A percentile compares a stretch with the other conserved stretches of the same genome.
Evolutionary conservation across 768 basidiomycete species (phyloP).

Genomic region (Russula virescens): DNA sequence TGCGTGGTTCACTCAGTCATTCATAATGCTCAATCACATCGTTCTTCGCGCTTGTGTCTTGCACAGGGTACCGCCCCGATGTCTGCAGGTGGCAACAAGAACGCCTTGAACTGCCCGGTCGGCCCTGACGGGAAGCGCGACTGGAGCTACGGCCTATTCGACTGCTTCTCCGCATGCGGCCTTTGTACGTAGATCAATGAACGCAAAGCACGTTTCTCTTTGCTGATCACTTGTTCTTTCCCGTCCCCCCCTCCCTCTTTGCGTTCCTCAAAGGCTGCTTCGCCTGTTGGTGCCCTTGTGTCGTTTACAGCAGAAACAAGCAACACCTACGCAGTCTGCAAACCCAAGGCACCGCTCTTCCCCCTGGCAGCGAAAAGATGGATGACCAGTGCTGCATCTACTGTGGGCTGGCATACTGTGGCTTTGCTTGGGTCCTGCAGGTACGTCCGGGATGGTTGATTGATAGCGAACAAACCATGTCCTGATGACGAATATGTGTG

Average conservation of each 20-base stretch:
- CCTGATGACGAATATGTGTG: too few species aligned
- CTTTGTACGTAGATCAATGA: conserved; percentile 25
- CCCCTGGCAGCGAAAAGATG: not conserved
- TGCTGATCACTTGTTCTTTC: not conserved
- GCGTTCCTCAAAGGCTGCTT: conserved; percentile 29
- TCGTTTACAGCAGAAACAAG: conserved; percentile 38
- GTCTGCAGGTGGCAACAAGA: conserved; percentile 17
- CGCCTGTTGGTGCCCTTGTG: conserved; percentile 38
- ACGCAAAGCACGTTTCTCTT: not conserved
- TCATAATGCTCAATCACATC: too few species aligned
- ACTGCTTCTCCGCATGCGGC: conserved; percentile 25
- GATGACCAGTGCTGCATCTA: not conserved
- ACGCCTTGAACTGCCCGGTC: conserved; percentile 26
- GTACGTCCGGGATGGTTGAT: not conserved
- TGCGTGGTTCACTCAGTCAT: not conserved
- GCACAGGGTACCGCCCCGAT: not conserved
- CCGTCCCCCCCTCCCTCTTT: too few species aligned
- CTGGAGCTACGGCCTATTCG: conserved; percentile 29
- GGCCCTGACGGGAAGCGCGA: conserved; percentile 31
- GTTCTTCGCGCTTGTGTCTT: not conserved
- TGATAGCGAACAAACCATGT: too few species aligned
- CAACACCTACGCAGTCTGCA: conserved; percentile 36
- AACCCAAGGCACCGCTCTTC: conserved; percentile 33
- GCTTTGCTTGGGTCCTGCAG: not conserved
- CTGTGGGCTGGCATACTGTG: not conserved